Percentiles rank a stretch among this genome's conserved stretches.
Conservation (phyloP, 345 rosid species). For the Eucalyptus tenuipes region DNA sequence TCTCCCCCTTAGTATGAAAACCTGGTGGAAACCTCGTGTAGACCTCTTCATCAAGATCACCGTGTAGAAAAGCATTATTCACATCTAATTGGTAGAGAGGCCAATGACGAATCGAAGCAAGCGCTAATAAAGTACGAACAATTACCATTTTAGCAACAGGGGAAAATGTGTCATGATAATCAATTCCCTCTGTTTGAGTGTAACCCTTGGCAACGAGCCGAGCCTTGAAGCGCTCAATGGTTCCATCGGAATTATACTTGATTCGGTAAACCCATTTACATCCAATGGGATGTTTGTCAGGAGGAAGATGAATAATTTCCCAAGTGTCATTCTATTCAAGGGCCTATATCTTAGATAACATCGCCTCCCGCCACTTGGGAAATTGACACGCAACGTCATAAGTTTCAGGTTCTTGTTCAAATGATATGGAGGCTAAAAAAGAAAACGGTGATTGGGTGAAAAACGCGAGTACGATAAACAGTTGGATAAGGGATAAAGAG, state of each 20-base stretch:
- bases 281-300: too few species aligned
- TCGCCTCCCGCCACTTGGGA: not conserved
- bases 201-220: not conserved
- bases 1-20: too few species aligned
- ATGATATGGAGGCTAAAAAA: not conserved
- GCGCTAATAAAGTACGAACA: too few species aligned
- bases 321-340: too few species aligned
- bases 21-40: too few species aligned
- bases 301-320: too few species aligned
- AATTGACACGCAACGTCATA: not conserved
- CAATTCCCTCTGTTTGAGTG: not conserved
- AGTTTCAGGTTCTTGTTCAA: not conserved
- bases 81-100: not conserved
- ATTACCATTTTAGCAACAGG: too few species aligned
- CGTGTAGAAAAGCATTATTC: too few species aligned
- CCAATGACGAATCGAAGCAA: not conserved
- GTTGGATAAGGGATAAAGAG: not conserved
- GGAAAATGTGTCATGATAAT: too few species aligned
- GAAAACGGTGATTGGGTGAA: not conserved
- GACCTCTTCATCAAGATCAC: too few species aligned
- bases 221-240: not conserved
- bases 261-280: too few species aligned
- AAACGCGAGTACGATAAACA: not conserved
- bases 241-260: not conserved
- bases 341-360: not conserved